A percentile compares a stretch with the other conserved stretches of the same genome.
Evolutionary conservation across 2,329 filamentous ascomycete species (phyloP).

Genomic region (Penicillium brevicompactum): DNA sequence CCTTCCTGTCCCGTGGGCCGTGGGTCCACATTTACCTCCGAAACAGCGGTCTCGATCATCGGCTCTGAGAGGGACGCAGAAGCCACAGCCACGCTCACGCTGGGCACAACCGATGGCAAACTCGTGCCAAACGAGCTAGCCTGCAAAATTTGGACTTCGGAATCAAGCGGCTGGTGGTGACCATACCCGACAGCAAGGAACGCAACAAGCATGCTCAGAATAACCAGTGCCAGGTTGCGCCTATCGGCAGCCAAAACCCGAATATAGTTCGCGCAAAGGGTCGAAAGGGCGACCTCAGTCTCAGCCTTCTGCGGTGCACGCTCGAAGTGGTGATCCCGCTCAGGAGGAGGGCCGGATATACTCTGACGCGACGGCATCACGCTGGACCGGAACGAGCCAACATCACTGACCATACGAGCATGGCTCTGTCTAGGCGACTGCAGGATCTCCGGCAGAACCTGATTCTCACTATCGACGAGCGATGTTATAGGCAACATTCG

Average conservation of each 20-base stretch:
- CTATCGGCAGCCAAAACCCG: conserved; percentile 55
- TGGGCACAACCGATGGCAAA: not conserved
- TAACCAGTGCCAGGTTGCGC: conserved; percentile 49
- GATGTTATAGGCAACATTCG: conserved; percentile 1
- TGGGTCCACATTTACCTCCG: not conserved
- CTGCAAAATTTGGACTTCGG: conserved; percentile 17
- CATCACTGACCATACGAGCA: conserved; percentile 9
- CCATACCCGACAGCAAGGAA: conserved; percentile 16
- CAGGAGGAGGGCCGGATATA: conserved; percentile 13
- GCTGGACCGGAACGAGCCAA: conserved; percentile 9
- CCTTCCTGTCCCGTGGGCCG: not conserved
- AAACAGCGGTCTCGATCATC: not conserved
- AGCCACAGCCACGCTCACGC: not conserved
- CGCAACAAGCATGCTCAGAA: conserved; percentile 15
- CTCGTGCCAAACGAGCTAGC: conserved; percentile 5
- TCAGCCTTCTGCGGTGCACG: conserved; percentile 10
- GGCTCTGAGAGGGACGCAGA: not conserved
- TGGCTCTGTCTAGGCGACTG: conserved; percentile 12
- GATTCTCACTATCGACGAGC: not conserved
- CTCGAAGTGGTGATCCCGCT: conserved; percentile 2
- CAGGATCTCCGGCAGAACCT: not conserved
- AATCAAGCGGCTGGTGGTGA: not conserved
- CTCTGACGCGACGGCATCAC: not conserved
- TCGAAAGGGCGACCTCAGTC: conserved; percentile 53
- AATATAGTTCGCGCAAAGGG: conserved; percentile 57